Base-by-base conservation (phyloP, 1,284 basidiomycete genomes). In the Salmacisia buchloeana region DNA sequence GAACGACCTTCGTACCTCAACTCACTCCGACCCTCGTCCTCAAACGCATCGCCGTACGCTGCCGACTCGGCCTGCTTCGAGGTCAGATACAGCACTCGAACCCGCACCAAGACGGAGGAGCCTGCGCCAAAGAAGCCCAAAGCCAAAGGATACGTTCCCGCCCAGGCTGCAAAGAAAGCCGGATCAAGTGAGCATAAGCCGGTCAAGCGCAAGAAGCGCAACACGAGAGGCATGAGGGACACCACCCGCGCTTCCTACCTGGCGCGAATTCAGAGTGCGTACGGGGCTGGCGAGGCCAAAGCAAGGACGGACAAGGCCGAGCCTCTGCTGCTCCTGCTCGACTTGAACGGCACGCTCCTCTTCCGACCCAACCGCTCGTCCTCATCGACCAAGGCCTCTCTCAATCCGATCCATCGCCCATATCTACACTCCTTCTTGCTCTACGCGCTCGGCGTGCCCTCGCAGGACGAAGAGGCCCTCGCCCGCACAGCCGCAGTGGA, bases 331-430 rank as follows among this genome's bases (percentile, higher is more conserved):
- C 83, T 92, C 58, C 83, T 92, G 2, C 84, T 92, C 7, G 91
- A 92, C 76, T 83, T 92, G 52, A 92, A 92, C 73, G 90, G 90
- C 3, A 88, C 89, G 0, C 85, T 92, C 9, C 83, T 92, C n/a
- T 83, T 86, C 39, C 86, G 90, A 13, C 83, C 85, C 1, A 54
- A 81, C 82, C 3, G 65, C 21, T 45, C 59, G 7, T 54, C 60
- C 31, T 62, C 67, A 0, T 59, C 67, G 10, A 62, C 65, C 3
- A 33, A 64, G 3, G 66, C 68, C 29, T 68, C 67, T 10, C 35
- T 54, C 0, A 52, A 57, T 2, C 70, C 74, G 9, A 65, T 67
- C 3, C 67, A 70, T 1, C 82, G 83, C n/a, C 89, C 90, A 0
- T 93, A 88, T 75, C 83, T 91, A 71, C 71, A 80, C 1, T 81